A percentile compares a stretch with the other conserved stretches of the same genome.
Conservation (phyloP, 2,329 filamentous ascomycete species). For the Pleomassaria siparia region DNA sequence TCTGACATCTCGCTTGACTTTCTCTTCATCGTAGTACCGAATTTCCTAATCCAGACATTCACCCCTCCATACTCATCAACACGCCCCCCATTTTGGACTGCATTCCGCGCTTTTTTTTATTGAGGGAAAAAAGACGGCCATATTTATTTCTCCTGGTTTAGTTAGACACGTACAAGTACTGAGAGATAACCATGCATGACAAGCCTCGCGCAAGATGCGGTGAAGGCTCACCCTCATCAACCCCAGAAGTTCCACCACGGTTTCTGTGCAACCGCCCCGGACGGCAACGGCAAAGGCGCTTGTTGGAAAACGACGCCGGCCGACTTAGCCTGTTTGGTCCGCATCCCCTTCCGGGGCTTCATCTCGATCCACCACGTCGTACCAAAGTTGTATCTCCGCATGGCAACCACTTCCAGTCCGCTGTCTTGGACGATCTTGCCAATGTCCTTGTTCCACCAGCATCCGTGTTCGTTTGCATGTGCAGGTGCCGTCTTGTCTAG, state of each 20-base stretch:
- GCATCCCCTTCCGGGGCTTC: conserved; percentile 41
- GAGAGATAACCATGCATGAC: not conserved
- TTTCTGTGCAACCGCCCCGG: conserved; percentile 26
- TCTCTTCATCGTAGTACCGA: not conserved
- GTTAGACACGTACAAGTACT: not conserved
- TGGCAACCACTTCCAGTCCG: conserved; percentile 50
- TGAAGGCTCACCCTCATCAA: conserved; percentile 17
- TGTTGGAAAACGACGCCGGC: conserved; percentile 10
- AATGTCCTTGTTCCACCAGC: conserved; percentile 57
- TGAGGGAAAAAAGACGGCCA: not conserved
- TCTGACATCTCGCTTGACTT: not conserved
- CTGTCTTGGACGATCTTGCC: conserved; percentile 50
- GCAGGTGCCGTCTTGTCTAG: conserved; percentile 50
- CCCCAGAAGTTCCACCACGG: conserved; percentile 40
- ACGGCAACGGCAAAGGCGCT: conserved; percentile 17
- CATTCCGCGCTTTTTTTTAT: not conserved
- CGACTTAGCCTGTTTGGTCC: conserved; percentile 18
- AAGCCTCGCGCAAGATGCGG: not conserved
- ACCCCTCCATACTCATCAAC: conserved; percentile 4
- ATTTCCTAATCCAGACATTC: conserved; percentile 2
- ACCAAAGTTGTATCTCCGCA: conserved; percentile 51
- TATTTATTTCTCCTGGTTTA: not conserved
- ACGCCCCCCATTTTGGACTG: not conserved
- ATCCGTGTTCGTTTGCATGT: conserved; percentile 53
- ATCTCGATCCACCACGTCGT: conserved; percentile 54